Percentiles rank a stretch among this genome's conserved stretches.
Conservation (phyloP, 345 rosid genomes). For the Citrus unshiu region DNA sequence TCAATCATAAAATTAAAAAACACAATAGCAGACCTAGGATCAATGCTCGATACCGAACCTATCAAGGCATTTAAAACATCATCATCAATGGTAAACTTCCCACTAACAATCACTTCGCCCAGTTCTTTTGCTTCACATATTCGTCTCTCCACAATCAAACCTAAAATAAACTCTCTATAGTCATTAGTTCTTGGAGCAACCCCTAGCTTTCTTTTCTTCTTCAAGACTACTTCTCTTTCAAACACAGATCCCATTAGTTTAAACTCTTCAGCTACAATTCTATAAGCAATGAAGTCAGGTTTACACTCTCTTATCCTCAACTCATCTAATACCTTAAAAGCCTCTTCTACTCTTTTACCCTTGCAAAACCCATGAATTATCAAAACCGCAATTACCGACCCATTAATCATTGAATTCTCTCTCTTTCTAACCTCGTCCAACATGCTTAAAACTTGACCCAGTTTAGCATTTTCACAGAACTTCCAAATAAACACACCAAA, state of each 20-base stretch:
- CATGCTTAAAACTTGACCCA: constrained; percentile 38
- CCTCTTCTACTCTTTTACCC: constrained; percentile 57
- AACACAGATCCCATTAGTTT: constrained; percentile 41
- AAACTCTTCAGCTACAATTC: constrained; percentile 76
- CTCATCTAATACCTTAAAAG: constrained; percentile 62
- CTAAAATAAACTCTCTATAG: constrained; percentile 59
- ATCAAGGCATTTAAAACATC: constrained; percentile 64
- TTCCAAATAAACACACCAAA: constrained; percentile 72
- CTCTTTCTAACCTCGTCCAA: constrained; percentile 44
- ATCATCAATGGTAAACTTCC: constrained; percentile 71
- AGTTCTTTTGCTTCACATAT: constrained; percentile 63
- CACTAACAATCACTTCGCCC: constrained; percentile 60
- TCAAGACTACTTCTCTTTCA: constrained; percentile 57
- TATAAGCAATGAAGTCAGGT: constrained; percentile 90
- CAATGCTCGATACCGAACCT: constrained; percentile 66
- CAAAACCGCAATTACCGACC: constrained; percentile 68
- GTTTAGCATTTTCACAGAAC: constrained; percentile 35
- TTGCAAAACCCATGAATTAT: constrained; percentile 70
- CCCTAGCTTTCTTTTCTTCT: constrained; percentile 90
- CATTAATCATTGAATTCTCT: constrained; percentile 40
- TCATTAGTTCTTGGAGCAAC: constrained; percentile 82
- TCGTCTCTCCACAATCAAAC: constrained; percentile 54
- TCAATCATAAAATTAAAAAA: constrained; percentile 49
- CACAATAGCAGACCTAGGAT: constrained; percentile 52
- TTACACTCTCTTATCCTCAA: constrained; percentile 64